Evolutionary conservation across 768 basidiomycete genomes (phyloP), one percentile per base, ranked within the genome.

Genomic region (Daedalea quercina): DNA sequence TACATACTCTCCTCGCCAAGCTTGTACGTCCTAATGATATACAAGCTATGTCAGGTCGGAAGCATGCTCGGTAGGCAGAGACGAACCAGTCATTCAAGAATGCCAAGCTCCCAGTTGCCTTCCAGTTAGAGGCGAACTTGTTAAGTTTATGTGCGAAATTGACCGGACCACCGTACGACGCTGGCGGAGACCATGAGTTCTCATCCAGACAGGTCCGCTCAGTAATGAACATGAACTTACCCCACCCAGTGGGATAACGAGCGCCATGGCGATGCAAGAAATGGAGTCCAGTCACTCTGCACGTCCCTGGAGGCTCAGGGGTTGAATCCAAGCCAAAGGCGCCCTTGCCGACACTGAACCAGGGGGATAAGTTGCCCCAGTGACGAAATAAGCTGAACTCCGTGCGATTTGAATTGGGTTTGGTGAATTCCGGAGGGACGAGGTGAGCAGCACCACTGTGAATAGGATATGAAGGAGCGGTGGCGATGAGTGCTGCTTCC

Each of bases 281-380:
- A 66, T 92, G 88, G 56, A 92, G 66, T 1, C 85, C 89, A 33
- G 83, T 87, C 34, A 92, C 68, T 11, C 73, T 70, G 63, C 90
- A 93, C 3, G 75, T 80, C 23, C 82, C 74, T 3, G 90, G 90
- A 1, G 81, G 74, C 34, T 81, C 84, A 0, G 88, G 82, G 4
- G 76, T 75, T 0, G 88, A 84, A 58, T 90, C 78, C 9, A 91
- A 57, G 0, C 90, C 90, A 67, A 90, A 93, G 1, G 78, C 71
- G 12, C 74, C 77, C 41, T 70, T 73, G 17, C 74, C 73, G 19
- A 89, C 82, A 57, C 84, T 88, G 65, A 85, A 92, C 90, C 90
- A 93, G 11, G 90, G 90, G 1, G 85, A 85, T 40, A 90, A 66
- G 62, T 91, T 92, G 1, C 90, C 90, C 90, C 90, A 93, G 41